Conservation (phyloP, 108 stramenopile genomes). For the Schizochytrium sp. region DNA sequence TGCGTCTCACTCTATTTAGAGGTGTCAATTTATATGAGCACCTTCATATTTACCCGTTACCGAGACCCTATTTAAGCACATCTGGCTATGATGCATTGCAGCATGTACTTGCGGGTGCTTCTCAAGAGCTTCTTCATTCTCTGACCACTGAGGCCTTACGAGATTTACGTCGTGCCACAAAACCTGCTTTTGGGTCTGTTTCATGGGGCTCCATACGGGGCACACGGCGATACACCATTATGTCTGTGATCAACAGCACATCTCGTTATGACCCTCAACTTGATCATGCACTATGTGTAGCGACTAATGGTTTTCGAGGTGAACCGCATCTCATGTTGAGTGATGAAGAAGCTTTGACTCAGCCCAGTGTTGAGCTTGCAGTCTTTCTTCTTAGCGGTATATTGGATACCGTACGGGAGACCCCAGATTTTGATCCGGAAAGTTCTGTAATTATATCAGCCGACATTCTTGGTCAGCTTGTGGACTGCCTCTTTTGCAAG, state of each 20-base stretch:
- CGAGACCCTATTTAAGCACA: neutral
- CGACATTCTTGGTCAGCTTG: neutral
- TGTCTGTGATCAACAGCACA: neutral
- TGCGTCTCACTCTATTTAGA: slow-evolving; percentile 15
- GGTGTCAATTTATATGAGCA: neutral
- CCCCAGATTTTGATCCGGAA: neutral
- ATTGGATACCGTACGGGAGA: neutral
- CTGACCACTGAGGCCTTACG: neutral
- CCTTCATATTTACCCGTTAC: neutral
- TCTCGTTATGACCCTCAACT: neutral
- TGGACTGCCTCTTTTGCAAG: slow-evolving; percentile 19
- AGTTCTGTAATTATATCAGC: neutral
- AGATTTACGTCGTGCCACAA: neutral
- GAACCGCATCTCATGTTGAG: neutral
- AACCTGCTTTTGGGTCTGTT: slow-evolving; percentile 10
- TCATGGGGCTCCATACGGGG: neutral
- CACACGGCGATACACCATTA: neutral
- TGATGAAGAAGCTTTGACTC: slow-evolving; percentile 31
- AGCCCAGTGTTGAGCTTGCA: slow-evolving; percentile 44
- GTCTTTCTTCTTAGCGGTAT: neutral
- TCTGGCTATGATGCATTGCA: neutral
- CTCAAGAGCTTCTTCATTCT: neutral
- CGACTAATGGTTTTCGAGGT: slow-evolving; percentile 1
- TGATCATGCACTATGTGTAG: neutral
- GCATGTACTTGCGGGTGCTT: neutral